Conservation (phyloP, 805 yeast genomes). For the Barnettozyma botsteinii region DNA sequence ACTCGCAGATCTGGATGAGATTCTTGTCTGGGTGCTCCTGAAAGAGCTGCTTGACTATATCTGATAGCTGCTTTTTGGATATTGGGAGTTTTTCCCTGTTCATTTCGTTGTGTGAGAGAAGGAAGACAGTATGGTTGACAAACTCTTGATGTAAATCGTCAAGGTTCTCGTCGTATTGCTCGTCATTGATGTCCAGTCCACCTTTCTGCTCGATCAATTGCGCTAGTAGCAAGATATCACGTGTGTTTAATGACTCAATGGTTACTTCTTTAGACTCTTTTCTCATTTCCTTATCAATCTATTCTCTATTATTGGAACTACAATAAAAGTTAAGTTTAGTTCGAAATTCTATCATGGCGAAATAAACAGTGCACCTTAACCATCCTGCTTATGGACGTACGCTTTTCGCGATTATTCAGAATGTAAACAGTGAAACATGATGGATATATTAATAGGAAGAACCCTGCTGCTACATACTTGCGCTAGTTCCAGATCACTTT, state of each 20-base stretch:
- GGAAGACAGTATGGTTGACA: slow-evolving; percentile 18
- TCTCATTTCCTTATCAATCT: not conserved
- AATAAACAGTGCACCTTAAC: no score
- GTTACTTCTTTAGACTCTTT: slow-evolving; percentile 2
- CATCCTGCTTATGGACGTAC: no score
- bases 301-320: not conserved
- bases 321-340: no score
- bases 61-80: slow-evolving; percentile 4
- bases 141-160: slow-evolving; percentile 13
- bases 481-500: no score
- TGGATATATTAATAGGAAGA: no score
- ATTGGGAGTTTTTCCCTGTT: slow-evolving; percentile 9
- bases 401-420: no score
- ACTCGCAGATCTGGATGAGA: slow-evolving; percentile 21
- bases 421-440: no score
- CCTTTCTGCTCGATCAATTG: slow-evolving; percentile 23
- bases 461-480: no score
- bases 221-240: slow-evolving; percentile 19
- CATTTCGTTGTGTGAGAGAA: slow-evolving; percentile 22
- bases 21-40: slow-evolving; percentile 8
- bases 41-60: slow-evolving; percentile 5
- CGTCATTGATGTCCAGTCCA: not conserved
- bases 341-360: no score
- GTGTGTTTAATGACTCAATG: slow-evolving; percentile 15
- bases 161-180: slow-evolving; percentile 1